phyloP scores from a whole-genome alignment of 495 filamentous ascomycete genomes.

The Podospora bellae-mahoneyi region DNA sequence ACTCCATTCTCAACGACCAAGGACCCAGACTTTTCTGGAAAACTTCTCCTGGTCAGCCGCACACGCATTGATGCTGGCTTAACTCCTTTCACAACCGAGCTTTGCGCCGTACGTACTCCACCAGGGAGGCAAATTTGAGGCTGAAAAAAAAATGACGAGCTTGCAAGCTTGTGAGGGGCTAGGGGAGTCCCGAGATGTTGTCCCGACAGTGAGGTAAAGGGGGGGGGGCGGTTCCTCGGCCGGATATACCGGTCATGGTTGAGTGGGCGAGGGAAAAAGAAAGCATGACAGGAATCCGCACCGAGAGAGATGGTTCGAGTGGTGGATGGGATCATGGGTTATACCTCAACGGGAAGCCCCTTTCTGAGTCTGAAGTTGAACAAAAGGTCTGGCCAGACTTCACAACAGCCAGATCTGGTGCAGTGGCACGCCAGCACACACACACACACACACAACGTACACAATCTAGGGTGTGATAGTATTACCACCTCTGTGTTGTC shows the following conservation, averaged over 20 bases:
- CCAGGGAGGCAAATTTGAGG: not conserved
- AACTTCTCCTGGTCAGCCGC: slow-evolving; percentile 2
- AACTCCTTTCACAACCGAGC: too few relatives aligned
- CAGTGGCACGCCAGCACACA: not conserved
- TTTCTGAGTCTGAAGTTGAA: not conserved
- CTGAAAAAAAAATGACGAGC: not conserved
- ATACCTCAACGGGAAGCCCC: not conserved
- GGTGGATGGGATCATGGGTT: not conserved
- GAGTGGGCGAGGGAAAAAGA: not conserved
- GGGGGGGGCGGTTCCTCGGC: not conserved
- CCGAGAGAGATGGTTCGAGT: not conserved
- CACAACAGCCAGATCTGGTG: not conserved
- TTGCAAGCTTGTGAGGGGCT: not conserved
- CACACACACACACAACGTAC: not conserved
- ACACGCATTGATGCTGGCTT: not conserved
- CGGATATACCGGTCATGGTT: not conserved
- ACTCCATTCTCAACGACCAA: not conserved
- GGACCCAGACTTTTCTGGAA: not conserved
- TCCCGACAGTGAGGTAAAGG: not conserved
- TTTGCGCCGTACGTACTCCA: too few relatives aligned
- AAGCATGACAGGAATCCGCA: not conserved
- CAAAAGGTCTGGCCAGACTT: not conserved
- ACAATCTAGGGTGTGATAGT: not conserved
- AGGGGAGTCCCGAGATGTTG: not conserved
- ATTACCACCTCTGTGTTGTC: too few relatives aligned